A percentile compares a stretch with the other conserved stretches of the same genome.
Evolutionary conservation across 257 asterid genomes (phyloP).

Genomic region (Solanum chiquidenum): DNA sequence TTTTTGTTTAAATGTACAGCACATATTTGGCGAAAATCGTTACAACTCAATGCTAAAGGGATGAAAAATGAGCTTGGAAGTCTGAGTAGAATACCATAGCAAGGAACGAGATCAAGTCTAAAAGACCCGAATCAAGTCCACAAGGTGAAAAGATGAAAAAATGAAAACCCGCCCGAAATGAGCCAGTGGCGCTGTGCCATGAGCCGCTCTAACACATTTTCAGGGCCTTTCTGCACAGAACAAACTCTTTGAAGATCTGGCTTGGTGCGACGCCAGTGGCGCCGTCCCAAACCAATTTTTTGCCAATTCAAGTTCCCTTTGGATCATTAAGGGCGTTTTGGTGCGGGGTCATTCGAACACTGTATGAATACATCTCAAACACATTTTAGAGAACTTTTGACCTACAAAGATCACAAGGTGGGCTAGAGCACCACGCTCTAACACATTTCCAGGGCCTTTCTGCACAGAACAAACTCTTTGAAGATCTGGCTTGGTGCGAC

Average conservation of each 20-base stretch:
- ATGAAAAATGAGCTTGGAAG: background rate
- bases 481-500: background rate
- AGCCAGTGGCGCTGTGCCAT: background rate
- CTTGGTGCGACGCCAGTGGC: background rate
- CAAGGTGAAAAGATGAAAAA: background rate
- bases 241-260: background rate
- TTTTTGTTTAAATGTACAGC: background rate
- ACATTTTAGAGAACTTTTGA: background rate
- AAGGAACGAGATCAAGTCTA: background rate
- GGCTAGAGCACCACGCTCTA: too few relatives aligned
- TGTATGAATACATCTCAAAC: background rate
- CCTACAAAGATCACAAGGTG: background rate
- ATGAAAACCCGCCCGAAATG: background rate
- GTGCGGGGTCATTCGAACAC: background rate
- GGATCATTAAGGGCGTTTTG: background rate
- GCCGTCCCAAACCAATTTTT: background rate
- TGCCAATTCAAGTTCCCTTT: background rate
- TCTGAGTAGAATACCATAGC: background rate
- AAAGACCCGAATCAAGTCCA: background rate
- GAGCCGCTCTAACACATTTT: background rate
- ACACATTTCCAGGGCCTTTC: background rate
- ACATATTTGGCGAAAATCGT: background rate
- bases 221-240: background rate
- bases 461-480: background rate
- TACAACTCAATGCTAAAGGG: background rate